Evolutionary conservation across 352 stramenopile genomes (phyloP).

Genomic region (Salisapilia sapeloensis): DNA sequence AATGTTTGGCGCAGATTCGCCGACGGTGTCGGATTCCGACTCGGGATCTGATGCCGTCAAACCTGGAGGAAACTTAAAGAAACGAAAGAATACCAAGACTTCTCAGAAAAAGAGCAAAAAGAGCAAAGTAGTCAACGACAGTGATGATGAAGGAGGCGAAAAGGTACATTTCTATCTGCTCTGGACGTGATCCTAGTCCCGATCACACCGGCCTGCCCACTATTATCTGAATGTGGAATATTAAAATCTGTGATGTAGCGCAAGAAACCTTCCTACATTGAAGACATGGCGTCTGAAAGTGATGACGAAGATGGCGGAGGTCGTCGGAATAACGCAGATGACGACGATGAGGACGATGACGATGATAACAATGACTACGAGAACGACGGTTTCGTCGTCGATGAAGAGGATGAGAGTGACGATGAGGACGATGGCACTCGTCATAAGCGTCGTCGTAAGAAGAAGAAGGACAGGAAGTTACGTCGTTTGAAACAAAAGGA

Average conservation of each 20-base stretch:
- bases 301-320: slow-evolving; percentile 35
- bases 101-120: slow-evolving; percentile 55
- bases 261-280: slow-evolving; percentile 69
- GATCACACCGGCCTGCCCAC: too few relatives aligned
- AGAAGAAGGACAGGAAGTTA: slow-evolving; percentile 81
- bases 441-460: slow-evolving; percentile 43
- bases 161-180: too few relatives aligned
- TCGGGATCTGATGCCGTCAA: slow-evolving; percentile 45
- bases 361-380: slow-evolving; percentile 83
- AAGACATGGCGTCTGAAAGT: slow-evolving; percentile 81
- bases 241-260: slow-evolving; percentile 14
- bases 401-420: slow-evolving; percentile 54
- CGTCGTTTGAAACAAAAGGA: slow-evolving; percentile 79
- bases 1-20: slow-evolving; percentile 42
- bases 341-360: slow-evolving; percentile 69
- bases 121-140: slow-evolving; percentile 24
- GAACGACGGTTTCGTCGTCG: slow-evolving; percentile 79
- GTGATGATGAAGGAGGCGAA: slow-evolving; percentile 36
- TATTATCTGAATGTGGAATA: too few relatives aligned
- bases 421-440: slow-evolving; percentile 49
- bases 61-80: slow-evolving; percentile 15
- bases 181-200: too few relatives aligned
- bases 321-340: slow-evolving; percentile 38
- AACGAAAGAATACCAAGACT: slow-evolving; percentile 16
- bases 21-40: slow-evolving; percentile 74